Conservation (phyloP, 2,329 filamentous ascomycete species). For the Alternaria triticimaculans region DNA sequence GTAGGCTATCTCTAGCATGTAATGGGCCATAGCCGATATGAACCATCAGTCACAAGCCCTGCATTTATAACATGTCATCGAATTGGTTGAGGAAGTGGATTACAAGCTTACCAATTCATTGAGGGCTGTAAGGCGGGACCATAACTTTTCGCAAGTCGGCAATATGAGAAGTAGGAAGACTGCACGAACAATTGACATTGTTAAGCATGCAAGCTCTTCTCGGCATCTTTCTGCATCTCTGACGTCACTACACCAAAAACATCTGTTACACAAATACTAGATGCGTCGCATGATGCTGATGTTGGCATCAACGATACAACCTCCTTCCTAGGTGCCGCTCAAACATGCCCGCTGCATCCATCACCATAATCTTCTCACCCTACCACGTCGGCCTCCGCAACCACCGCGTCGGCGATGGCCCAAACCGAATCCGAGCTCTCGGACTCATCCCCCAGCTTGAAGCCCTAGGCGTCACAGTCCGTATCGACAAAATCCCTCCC, state of each 20-base stretch:
- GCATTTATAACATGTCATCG: not conserved
- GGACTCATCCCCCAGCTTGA: slow-evolving; percentile 40
- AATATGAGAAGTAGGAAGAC: not conserved
- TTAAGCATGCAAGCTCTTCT: too few relatives aligned
- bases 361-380: slow-evolving; percentile 33
- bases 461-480: not conserved
- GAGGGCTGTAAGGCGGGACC: not conserved
- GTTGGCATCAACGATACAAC: too few relatives aligned
- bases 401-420: slow-evolving; percentile 50
- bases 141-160: not conserved
- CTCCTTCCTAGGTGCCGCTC: too few relatives aligned
- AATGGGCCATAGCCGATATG: not conserved
- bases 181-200: not conserved
- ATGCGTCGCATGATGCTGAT: too few relatives aligned
- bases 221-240: too few relatives aligned
- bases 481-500: not conserved
- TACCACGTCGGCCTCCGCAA: slow-evolving; percentile 51
- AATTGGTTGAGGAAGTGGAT: not conserved
- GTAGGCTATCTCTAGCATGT: not conserved
- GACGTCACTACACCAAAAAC: too few relatives aligned
- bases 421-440: slow-evolving; percentile 36
- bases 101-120: not conserved
- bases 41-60: not conserved
- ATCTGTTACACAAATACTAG: too few relatives aligned
- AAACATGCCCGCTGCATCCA: not conserved